Base-by-base conservation (phyloP, 352 stramenopile genomes). In the Paralagenidium karlingii region DNA sequence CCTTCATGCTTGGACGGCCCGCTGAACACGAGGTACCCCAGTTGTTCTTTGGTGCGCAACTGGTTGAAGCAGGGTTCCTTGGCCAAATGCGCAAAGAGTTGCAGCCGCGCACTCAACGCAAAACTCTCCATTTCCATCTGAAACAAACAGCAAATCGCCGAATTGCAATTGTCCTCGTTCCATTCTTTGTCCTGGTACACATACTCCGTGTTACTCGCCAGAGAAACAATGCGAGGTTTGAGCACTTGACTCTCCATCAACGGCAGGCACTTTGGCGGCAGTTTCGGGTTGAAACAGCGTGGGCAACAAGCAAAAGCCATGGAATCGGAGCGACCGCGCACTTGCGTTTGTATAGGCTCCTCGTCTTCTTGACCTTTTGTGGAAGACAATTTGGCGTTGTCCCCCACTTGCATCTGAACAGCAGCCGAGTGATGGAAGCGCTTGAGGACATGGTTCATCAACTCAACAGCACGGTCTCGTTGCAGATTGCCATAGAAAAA, bases 31-130 rank as follows among this genome's bases (percentile, higher is more conserved):
- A 94, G 68, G 38, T 95, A 96, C 4, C 86, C 86, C 2, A 96
- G 66, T 50, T 95, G 84, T 52, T 96, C 82, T 49, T 91, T 68
- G 8, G 86, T 96, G n/a, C 86, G 78, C n/a, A 96, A 63, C 40
- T 94, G 73, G 54, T 94, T 84, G 57, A 95, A 96, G 45, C 70
- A 88, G 9, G 81, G 82, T 47, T 95, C 84, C 49, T 91, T 86
- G 12, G 86, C 61, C 10, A 96, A 58, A 40, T 94, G 81, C n/a
- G 73, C 68, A 38, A 95, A 69, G 9, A 97, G 64, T 37, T 83
- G 62, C 20, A 85, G 55, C 12, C 58, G 55, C 16, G 71, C 73
- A 32, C 64, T 58, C 1, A 63, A 45, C 21, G 37, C 12, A 11
- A 41, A 19, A 0, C 29, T 22, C 3, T 3, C 22, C 30, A 36